A percentile compares a stretch with the other conserved stretches of the same genome.
Conservation (phyloP, 1,284 basidiomycete genomes). For the Ceratobasidium sp. region DNA sequence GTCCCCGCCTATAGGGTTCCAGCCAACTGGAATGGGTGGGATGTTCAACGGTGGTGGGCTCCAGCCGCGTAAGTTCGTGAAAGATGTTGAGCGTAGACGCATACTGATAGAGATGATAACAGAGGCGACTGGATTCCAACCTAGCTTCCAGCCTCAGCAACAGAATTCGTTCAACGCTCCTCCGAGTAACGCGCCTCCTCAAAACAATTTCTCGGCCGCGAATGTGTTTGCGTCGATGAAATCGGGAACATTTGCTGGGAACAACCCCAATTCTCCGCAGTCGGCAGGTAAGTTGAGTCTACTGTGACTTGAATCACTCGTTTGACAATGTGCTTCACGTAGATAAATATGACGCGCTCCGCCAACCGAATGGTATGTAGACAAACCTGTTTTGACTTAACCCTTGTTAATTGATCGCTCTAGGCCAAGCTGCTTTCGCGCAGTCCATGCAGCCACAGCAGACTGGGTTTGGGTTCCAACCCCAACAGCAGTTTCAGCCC, state of each 20-base stretch:
- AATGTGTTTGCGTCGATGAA: conserved; percentile 98
- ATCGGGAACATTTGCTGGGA: conserved; percentile 86
- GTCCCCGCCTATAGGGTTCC: conserved; percentile 45
- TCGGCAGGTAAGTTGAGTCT: conserved; percentile 66
- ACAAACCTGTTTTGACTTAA: conserved; percentile 50
- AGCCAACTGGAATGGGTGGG: conserved; percentile 41
- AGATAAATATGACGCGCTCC: conserved; percentile 84
- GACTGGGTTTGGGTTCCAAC: conserved; percentile 51
- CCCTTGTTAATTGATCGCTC: conserved; percentile 19
- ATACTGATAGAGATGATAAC: conserved; percentile 52
- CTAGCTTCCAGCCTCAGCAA: conserved; percentile 57
- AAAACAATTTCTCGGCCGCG: conserved; percentile 75
- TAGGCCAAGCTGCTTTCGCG: conserved; percentile 44
- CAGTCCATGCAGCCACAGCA: conserved; percentile 52
- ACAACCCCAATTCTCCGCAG: conserved; percentile 73
- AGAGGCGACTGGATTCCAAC: conserved; percentile 74
- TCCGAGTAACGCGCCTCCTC: conserved; percentile 52
- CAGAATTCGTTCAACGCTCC: conserved; percentile 49
- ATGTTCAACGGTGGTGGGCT: conserved; percentile 53
- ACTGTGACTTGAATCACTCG: conserved; percentile 36
- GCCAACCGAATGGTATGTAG: conserved; percentile 65
- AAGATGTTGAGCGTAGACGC: conserved; percentile 62
- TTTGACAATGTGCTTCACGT: conserved; percentile 46
- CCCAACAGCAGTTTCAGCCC: conserved; percentile 39
- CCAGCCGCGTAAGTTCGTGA: conserved; percentile 28